Evolutionary conservation across 2,329 filamentous ascomycete species (phyloP), one percentile per base, ranked within the genome.

Genomic region (Sphaerostilbella broomeana): DNA sequence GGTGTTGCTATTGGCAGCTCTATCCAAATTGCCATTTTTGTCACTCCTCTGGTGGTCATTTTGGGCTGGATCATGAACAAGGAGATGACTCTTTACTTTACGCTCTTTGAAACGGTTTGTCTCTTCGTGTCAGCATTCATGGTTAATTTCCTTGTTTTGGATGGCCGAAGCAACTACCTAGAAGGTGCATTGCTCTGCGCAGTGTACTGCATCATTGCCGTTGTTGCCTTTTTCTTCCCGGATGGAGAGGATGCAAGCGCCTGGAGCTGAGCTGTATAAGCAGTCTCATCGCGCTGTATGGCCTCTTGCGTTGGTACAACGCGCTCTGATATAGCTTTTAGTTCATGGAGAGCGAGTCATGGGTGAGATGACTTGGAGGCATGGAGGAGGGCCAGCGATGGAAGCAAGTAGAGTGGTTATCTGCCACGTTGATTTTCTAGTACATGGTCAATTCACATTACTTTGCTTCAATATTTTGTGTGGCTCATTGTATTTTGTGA

Each of bases 31-130:
- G 76, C 81, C 11, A 66, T 86, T 6, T 81, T 85, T 54, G 70
- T 85, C 37, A 84, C 81, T 4, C 81, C 81, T 1, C 64, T 85
- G 13, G 72, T 84, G 21, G 81, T 86, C 21, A 76, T 85, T 17
- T 65, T 85, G 15, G 81, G 80, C n/a, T 86, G 81, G 81, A 73
- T 72, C 44, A 73, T 84, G 59, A 63, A 70, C 45, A 74, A 73
- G 44, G 69, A 79, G n/a, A 84, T 86, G 79, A 75, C 82, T 19
- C 71, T 94, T 22, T 88, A 90, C 66, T 94, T 94, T 61, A 86
- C 86, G 44, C 73, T 87, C 34, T 94, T 94, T 61, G 86, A 94
- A 72, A 94, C 86, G 0, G 84, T 92, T 16, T 86, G 83, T 41
- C 75, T 94, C 53, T 94, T 94, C 61, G 78, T 90, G 36, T 84